Base-by-base conservation (phyloP, 108 stramenopile genomes). In the Stephanodiscus minutulus region DNA sequence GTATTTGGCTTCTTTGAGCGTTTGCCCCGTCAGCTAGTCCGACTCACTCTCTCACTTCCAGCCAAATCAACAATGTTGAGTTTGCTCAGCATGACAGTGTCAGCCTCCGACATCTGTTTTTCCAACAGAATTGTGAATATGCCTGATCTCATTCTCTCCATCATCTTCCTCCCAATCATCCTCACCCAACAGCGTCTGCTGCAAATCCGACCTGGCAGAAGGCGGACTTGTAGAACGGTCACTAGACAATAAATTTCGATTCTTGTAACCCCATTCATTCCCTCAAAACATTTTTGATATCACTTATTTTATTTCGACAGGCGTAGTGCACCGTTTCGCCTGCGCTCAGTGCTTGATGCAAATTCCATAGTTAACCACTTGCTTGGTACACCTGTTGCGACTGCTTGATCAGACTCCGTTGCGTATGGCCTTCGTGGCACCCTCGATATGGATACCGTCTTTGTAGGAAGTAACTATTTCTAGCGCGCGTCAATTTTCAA, bases 51-150 rank as follows among this genome's bases (percentile, higher is more conserved):
- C 85, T 96, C 95, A 36, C 81, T 83, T 12, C 95, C 95, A 5
- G 95, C 95, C 44, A 96, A 66, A 58, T 96, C 95, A 7, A 96
- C 93, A 56, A 96, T 83, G 48, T 86, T 88, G 27, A 94, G 73
- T 43, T 88, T 53, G 54, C 70, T 72, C 29, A 79, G 37, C 22
- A 41, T 61, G 11, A 84, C 86, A 21, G 64, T 72, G 69, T 84
- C 83, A 13, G 49, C 28, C 4, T 88, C 87, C 3, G 74, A 62
- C 18, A 60, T 39, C 12, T 93, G 76, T 13, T 85, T 82, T 73
- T 95, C 92, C 11, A 96, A 54, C 18, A 87, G 63, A 11, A 96
- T 76, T 35, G 94, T 92, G 69, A 96, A 96, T 8, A 96, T 87
- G 65, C 89, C n/a, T n/a, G n/a, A n/a, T 13, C 43, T 29, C 46